phyloP scores from a whole-genome alignment of 768 basidiomycete genomes.

The Russula compacta region DNA sequence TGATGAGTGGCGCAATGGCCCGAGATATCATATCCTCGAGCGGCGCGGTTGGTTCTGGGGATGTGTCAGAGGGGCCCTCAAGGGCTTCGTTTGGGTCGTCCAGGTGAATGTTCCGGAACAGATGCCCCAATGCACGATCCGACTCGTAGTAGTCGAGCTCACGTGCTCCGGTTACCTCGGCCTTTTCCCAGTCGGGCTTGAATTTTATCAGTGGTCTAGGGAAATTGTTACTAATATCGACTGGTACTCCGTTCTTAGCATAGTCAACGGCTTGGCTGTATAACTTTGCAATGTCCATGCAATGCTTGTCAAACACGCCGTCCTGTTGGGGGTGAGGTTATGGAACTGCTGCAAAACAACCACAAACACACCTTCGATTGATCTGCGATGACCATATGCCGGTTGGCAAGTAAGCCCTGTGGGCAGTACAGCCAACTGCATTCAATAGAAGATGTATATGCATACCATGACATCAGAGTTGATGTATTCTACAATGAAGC shows the following conservation, averaged over 20 bases:
- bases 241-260: slow-evolving; percentile 64
- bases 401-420: slow-evolving; percentile 62
- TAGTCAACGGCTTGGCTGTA: slow-evolving; percentile 72
- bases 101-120: slow-evolving; percentile 55
- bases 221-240: slow-evolving; percentile 37
- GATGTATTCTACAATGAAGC: slow-evolving; percentile 79
- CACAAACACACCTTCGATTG: slow-evolving; percentile 48
- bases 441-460: background rate
- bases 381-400: slow-evolving; percentile 65
- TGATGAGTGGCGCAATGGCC: slow-evolving; percentile 7
- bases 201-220: slow-evolving; percentile 51
- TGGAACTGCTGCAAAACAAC: background rate
- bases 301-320: slow-evolving; percentile 50
- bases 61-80: background rate
- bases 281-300: slow-evolving; percentile 50
- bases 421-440: background rate
- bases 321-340: slow-evolving; percentile 30
- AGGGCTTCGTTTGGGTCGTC: slow-evolving; percentile 29
- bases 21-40: slow-evolving; percentile 9
- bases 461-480: slow-evolving; percentile 69
- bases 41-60: background rate
- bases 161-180: slow-evolving; percentile 33
- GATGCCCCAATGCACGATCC: slow-evolving; percentile 55
- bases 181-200: slow-evolving; percentile 73
- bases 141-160: slow-evolving; percentile 66